phyloP scores from a whole-genome alignment of 257 asterid genomes.

The Solanum appendiculatum region DNA sequence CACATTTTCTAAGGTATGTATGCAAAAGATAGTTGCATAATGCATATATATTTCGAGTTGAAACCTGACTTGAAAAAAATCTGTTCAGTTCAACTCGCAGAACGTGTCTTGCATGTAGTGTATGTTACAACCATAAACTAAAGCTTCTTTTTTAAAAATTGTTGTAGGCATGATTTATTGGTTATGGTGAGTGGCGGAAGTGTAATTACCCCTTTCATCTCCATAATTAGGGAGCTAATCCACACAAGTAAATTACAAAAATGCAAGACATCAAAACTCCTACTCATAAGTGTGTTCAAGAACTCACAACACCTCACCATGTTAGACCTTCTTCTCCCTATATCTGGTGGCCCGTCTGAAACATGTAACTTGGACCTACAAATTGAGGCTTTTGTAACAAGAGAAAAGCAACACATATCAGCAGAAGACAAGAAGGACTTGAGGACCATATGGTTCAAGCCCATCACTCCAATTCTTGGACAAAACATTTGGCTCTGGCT shows the following conservation, averaged over 20 bases:
- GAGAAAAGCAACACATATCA: conserved; percentile 34
- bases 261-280: conserved; percentile 37
- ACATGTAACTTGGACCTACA: conserved; percentile 25
- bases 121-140: neutral
- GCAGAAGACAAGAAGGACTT: conserved; percentile 12
- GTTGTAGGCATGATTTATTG: conserved; percentile 51
- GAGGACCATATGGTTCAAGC: conserved; percentile 45
- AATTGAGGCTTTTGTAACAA: conserved; percentile 66
- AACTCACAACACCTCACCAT: conserved; percentile 50
- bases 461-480: conserved; percentile 50
- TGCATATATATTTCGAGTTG: neutral
- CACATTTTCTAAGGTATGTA: conserved; percentile 59
- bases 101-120: no score
- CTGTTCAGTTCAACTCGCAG: no score
- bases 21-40: no score
- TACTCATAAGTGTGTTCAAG: conserved; percentile 62
- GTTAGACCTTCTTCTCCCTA: conserved; percentile 63
- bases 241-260: conserved; percentile 24
- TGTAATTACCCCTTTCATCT: conserved; percentile 81
- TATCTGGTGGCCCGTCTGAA: conserved; percentile 26
- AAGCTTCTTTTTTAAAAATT: neutral
- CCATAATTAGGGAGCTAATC: conserved; percentile 63
- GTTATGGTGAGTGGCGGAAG: conserved; percentile 94
- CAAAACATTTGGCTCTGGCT: conserved; percentile 65
- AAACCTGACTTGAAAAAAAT: no score